Percentiles rank a stretch among this genome's conserved stretches.
phyloP scores from a whole-genome alignment of 495 filamentous ascomycete species.

The Neurospora sp. region DNA sequence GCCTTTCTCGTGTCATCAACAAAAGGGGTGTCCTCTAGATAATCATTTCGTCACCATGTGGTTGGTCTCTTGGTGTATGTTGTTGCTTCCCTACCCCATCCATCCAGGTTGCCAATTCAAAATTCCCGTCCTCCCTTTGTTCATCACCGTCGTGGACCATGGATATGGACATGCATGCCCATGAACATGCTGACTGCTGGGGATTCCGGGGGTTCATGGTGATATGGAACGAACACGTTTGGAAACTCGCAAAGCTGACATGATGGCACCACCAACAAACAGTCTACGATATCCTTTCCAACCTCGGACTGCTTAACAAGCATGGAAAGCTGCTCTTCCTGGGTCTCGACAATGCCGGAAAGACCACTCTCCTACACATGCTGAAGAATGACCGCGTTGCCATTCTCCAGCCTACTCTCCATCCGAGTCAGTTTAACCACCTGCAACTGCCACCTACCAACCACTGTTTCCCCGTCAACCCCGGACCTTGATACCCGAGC shows the following conservation, averaged over 20 bases:
- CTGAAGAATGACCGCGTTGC: conserved; percentile 96
- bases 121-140: not conserved
- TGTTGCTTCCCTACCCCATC: not conserved
- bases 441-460: not conserved
- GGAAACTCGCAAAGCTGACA: conserved; percentile 11
- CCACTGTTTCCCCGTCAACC: not conserved
- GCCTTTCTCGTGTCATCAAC: not conserved
- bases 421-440: conserved; percentile 58
- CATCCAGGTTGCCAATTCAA: not conserved
- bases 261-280: conserved; percentile 6
- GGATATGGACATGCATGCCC: conserved; percentile 4
- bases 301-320: conserved; percentile 90
- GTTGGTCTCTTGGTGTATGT: conserved; percentile 94
- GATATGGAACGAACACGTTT: not conserved
- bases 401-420: conserved; percentile 79
- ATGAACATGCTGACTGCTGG: not conserved
- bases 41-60: conserved; percentile 55
- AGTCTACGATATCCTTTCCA: conserved; percentile 92
- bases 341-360: conserved; percentile 94
- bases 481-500: not conserved
- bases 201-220: not conserved
- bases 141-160: not conserved
- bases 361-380: conserved; percentile 90
- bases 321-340: conserved; percentile 90
- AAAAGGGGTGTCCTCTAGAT: not conserved